These are phyloP conservation scores for Mesembryanthemum crystallinum DNA, from an alignment of 148 eudicot genomes.

Conservation along the genomic window DNA sequence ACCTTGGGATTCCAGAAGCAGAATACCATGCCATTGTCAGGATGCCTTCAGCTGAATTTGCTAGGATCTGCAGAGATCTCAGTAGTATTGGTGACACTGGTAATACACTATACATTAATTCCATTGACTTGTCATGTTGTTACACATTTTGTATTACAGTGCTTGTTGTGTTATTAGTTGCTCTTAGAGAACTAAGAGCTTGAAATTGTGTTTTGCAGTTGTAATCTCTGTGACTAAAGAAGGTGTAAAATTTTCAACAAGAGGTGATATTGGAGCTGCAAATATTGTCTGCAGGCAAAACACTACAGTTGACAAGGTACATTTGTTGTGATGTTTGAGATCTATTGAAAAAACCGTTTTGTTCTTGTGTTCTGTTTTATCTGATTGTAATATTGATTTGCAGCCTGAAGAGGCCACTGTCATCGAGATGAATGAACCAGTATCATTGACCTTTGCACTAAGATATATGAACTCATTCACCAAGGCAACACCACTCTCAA, in stretches of 20 bases:
- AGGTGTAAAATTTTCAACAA: constrained; percentile 82
- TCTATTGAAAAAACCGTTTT: neutral
- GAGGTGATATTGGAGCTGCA: constrained; percentile 90
- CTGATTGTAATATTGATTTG: constrained; percentile 18
- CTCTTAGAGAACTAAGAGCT: neutral
- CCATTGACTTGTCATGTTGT: neutral
- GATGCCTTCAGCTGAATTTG: constrained; percentile 90
- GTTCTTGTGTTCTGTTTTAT: neutral
- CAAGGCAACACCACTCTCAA: constrained; percentile 79
- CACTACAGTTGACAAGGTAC: constrained; percentile 90
- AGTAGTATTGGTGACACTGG: constrained; percentile 96
- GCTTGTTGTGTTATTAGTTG: neutral
- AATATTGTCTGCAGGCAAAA: constrained; percentile 82
- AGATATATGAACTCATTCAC: constrained; percentile 92
- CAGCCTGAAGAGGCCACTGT: constrained; percentile 92
- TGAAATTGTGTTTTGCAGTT: constrained; percentile 42
- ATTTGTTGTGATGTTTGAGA: neutral
- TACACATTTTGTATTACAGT: neutral
- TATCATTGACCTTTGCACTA: constrained; percentile 78
- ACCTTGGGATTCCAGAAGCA: constrained; percentile 94
- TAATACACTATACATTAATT: constrained; percentile 26
- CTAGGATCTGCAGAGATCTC: constrained; percentile 82
- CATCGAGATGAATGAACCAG: constrained; percentile 90
- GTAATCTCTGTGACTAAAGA: constrained; percentile 93
- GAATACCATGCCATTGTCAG: constrained; percentile 90